Base-by-base conservation (phyloP, 176 grass and related monocot genomes). In the Carex cristatella region DNA sequence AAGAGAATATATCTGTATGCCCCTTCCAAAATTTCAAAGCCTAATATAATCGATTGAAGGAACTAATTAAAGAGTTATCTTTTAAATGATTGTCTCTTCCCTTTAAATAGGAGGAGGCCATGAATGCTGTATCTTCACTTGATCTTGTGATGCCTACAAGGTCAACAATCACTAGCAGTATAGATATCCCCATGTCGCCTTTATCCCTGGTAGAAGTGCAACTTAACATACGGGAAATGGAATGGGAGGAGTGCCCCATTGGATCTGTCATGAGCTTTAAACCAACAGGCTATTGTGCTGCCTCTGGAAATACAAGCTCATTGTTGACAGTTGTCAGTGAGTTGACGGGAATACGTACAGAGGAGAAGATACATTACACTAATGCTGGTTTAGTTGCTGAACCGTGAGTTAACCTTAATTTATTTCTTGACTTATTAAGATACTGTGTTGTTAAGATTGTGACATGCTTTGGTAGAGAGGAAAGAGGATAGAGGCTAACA, bases 211-310 rank as follows among this genome's bases (percentile, higher is more conserved):
- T 6, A 81, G 79, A 81, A 81, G 16, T 40, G 8, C 60, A 63
- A 68, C 10, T 49, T 33, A 10, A 31, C 38, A 67, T 67, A 67
- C 35, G 10, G 53, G 80, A 64, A n/a, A 83, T 83, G 40, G 42
- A 65, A 19, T 83, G 80, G 80, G 37, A 68, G 28, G 80, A 83
- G 80, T 68, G 80, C 40, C 80, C 80, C n/a, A 83, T 68, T 65
- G 80, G 80, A 83, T 83, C 80, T 49, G 60, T 83, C 13, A 4
- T 7, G 19, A 83, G 15, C 60, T 31, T 53, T 65, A 31, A 83
- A 14, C 61, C 80, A 77, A 32, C 5, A 11, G 72, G 28, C 49
- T 54, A 77, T 55, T 31, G 3, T 77, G 46, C 72, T 56, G 49
- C 49, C 27, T 77, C 72, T 77, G 72, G 27, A 48, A 77, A 49